A percentile compares a stretch with the other conserved stretches of the same genome.
Evolutionary conservation across 176 grass and related monocot genomes (phyloP).

Genomic region (Pontederia crassipes): DNA sequence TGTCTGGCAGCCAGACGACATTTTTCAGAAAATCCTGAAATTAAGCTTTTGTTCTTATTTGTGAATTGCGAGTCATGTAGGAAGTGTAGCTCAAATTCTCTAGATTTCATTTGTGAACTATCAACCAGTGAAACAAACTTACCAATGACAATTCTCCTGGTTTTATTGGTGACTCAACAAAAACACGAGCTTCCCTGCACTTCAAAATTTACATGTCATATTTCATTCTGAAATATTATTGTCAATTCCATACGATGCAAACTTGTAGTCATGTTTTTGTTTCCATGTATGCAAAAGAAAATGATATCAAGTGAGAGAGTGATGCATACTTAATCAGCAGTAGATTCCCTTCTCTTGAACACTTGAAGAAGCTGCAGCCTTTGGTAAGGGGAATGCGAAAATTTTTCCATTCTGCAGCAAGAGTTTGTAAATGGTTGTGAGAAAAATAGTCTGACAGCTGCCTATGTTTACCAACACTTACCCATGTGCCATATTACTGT

Average conservation of each 20-base stretch:
- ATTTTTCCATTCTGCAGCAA: slow-evolving; percentile 69
- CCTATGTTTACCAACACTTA: slow-evolving; percentile 23
- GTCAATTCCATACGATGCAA: not conserved
- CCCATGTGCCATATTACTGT: slow-evolving; percentile 81
- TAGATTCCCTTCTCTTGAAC: slow-evolving; percentile 29
- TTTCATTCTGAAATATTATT: not conserved
- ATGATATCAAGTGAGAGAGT: not conserved
- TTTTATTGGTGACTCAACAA: slow-evolving; percentile 60
- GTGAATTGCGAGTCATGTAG: not conserved
- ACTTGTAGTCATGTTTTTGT: not conserved
- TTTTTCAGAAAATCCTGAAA: slow-evolving; percentile 58
- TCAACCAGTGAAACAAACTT: slow-evolving; percentile 6
- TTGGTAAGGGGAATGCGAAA: slow-evolving; percentile 58
- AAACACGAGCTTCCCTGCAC: slow-evolving; percentile 56
- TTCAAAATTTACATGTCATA: not conserved
- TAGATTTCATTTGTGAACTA: not conserved
- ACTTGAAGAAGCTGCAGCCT: slow-evolving; percentile 63
- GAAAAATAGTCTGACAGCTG: not conserved
- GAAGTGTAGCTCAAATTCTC: not conserved
- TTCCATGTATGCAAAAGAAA: not conserved
- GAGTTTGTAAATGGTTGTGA: no score
- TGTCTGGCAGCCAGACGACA: slow-evolving; percentile 38
- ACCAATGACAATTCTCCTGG: slow-evolving; percentile 47
- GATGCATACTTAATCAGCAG: slow-evolving; percentile 60
- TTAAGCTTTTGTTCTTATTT: not conserved